Percentiles rank a stretch among this genome's conserved stretches.
These are phyloP conservation scores for Esteya vermicola DNA, from an alignment of 2,329 filamentous ascomycete genomes.

Conservation along the genomic window DNA sequence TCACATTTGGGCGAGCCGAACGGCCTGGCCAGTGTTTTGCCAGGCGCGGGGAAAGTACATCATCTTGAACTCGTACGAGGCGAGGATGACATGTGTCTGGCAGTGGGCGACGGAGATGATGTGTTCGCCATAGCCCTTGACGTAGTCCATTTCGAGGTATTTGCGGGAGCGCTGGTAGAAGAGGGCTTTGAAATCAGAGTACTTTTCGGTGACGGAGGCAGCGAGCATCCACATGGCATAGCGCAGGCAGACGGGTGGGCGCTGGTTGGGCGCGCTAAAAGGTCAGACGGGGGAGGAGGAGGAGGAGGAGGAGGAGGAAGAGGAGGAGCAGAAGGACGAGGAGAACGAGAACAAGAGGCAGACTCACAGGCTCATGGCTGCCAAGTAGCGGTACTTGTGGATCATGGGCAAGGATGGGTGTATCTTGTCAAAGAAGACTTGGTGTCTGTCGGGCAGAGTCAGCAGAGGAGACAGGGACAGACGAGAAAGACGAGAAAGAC, in stretches of 20 bases:
- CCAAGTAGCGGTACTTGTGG: constrained; percentile 74
- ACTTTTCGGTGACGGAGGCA: constrained; percentile 75
- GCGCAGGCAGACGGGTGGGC: constrained; percentile 74
- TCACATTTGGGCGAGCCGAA: constrained; percentile 73
- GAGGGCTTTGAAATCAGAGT: constrained; percentile 61
- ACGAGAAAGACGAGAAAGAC: too few relatives aligned
- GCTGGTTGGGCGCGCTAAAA: constrained; percentile 57
- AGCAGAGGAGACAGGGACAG: too few relatives aligned
- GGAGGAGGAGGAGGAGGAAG: too few relatives aligned
- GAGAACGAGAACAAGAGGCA: constrained; percentile 6
- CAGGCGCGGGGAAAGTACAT: constrained; percentile 96
- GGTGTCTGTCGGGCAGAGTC: constrained; percentile 37
- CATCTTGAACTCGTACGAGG: constrained; percentile 86
- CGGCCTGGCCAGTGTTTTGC: constrained; percentile 75
- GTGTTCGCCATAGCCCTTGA: constrained; percentile 82
- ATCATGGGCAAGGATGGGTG: constrained; percentile 80
- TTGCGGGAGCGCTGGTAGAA: constrained; percentile 86
- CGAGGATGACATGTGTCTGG: constrained; percentile 69
- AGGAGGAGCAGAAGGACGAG: constrained; percentile 2
- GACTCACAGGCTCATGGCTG: constrained; percentile 64
- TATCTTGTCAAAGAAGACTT: constrained; percentile 82
- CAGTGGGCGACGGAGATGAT: constrained; percentile 77
- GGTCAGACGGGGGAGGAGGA: not conserved
- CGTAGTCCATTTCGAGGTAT: constrained; percentile 78
- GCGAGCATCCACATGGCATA: constrained; percentile 96